A percentile compares a stretch with the other conserved stretches of the same genome.
phyloP scores from a whole-genome alignment of 345 rosid genomes.

The Arabidopsis suecica region DNA sequence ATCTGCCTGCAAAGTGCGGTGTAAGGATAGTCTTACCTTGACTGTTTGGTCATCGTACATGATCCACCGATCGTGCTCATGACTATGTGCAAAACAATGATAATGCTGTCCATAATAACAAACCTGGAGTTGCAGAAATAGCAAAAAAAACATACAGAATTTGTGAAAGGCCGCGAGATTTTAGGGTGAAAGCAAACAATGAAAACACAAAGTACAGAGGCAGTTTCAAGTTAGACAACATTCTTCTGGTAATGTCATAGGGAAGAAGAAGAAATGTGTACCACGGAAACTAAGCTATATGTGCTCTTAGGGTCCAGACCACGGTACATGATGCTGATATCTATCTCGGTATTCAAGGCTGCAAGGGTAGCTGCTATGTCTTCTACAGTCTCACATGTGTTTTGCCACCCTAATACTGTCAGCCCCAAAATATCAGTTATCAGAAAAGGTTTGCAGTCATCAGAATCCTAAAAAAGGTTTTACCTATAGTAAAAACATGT shows the following conservation, averaged over 20 bases:
- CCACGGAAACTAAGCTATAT: constrained; percentile 87
- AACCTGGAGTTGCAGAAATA: constrained; percentile 59
- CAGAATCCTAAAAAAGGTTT: neutral
- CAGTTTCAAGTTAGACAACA: neutral
- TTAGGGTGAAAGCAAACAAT: neutral
- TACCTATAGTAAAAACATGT: constrained; percentile 84
- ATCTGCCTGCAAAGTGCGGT: constrained; percentile 1
- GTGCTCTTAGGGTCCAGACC: constrained; percentile 72
- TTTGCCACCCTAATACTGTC: constrained; percentile 97
- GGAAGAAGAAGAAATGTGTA: constrained; percentile 43
- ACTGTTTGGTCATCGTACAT: constrained; percentile 97
- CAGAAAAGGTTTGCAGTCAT: constrained; percentile 18
- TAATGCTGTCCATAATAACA: constrained; percentile 98
- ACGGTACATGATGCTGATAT: constrained; percentile 78
- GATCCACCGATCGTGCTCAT: constrained; percentile 70
- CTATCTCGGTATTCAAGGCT: constrained; percentile 75
- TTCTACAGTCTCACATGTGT: constrained; percentile 77
- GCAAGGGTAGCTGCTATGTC: constrained; percentile 87
- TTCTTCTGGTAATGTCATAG: neutral
- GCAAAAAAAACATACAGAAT: constrained; percentile 2
- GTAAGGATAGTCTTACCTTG: constrained; percentile 55
- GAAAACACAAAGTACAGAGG: neutral
- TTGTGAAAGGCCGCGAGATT: neutral
- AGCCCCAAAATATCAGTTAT: constrained; percentile 25
- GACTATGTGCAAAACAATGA: constrained; percentile 90